Conservation (phyloP, 1,284 basidiomycete genomes). For the Malassezia sp. region DNA sequence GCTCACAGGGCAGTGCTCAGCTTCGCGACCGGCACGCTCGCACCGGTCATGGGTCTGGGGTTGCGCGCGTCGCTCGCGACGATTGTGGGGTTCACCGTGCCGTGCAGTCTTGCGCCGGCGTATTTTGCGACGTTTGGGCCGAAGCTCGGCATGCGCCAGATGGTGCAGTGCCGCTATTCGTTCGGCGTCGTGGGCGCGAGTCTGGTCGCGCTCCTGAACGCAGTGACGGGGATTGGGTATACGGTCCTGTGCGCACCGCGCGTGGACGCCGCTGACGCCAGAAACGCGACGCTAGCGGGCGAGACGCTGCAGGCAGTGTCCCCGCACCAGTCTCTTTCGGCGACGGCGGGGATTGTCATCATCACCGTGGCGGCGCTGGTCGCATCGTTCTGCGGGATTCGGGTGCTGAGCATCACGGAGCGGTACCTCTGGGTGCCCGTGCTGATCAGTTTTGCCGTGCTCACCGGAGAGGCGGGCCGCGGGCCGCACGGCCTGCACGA, state of each 20-base stretch:
- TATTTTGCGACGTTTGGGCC: slow-evolving; percentile 52
- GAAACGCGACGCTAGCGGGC: slow-evolving; percentile 53
- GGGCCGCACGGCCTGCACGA: slow-evolving; percentile 51
- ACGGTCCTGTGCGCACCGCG: slow-evolving; percentile 63
- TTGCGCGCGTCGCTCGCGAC: slow-evolving; percentile 49
- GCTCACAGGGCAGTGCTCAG: slow-evolving; percentile 43
- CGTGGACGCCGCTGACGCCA: slow-evolving; percentile 65
- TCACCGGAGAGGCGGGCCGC: slow-evolving; percentile 52
- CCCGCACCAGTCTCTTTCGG: slow-evolving; percentile 37
- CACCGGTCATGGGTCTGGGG: slow-evolving; percentile 53
- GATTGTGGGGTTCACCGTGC: slow-evolving; percentile 46
- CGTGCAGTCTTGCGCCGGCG: slow-evolving; percentile 41
- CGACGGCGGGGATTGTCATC: slow-evolving; percentile 71
- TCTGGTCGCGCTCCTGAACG: slow-evolving; percentile 52
- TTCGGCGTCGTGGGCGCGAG: slow-evolving; percentile 55
- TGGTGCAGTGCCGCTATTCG: slow-evolving; percentile 53
- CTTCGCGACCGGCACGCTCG: slow-evolving; percentile 56
- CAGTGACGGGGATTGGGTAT: slow-evolving; percentile 31
- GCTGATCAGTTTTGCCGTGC: slow-evolving; percentile 57
- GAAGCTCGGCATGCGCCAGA: slow-evolving; percentile 56
- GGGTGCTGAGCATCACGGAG: slow-evolving; percentile 59
- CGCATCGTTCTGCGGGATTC: slow-evolving; percentile 68
- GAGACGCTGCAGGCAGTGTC: slow-evolving; percentile 49
- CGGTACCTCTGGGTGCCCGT: slow-evolving; percentile 67
- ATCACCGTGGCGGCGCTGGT: slow-evolving; percentile 65